Base-by-base conservation (phyloP, 2,329 filamentous ascomycete genomes). In the Cercospora sp. region DNA sequence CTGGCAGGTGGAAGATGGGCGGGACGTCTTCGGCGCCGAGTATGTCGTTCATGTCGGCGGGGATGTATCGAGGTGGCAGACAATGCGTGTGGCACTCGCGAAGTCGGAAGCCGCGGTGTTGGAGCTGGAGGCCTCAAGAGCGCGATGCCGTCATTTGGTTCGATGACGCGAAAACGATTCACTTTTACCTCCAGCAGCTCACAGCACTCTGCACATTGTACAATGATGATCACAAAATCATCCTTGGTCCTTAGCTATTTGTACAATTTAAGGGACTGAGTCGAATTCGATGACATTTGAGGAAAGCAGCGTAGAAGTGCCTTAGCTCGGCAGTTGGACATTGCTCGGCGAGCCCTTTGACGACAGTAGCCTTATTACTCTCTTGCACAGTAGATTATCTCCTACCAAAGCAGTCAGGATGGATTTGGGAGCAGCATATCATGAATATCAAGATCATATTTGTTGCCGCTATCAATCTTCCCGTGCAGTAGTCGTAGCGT, bases 1-100 rank as follows among this genome's bases (percentile, higher is more conserved):
- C 91, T 48, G 94, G 94, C 39, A 95, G 83, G 20, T 60, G 64
- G 57, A 70, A 69, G 45, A 76, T 69, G 12, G 58, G 45, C 53
- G 69, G 64, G 31, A 64, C 39, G 61, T 57, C 48, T 20, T 64
- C 61, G 48, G 48, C 61, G 48, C 51, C 48, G n/a, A 42, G 61
- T 13, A 64, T 10, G 20, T 39, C 18, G 23, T 39, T 64, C 61
- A 57, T 64, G 18, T n/a, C 53, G 48, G 18, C 28, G 48, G 10
- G 20, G 5, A 31, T 28, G 31, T 57, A 26, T 20, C 23, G 53
- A 31, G 53, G 28, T 26, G 12, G 53, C 8, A 30, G 23, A 31
- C 53, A 57, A 55, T 53, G 60, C 12, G 45, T 42, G 42, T 9
- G 42, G 60, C 31, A 28, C 3, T 53, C 13, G n/a, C 28, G 48